A percentile compares a stretch with the other conserved stretches of the same genome.
Conservation (phyloP, 352 stramenopile genomes). For the Phytophthora chlamydospora region DNA sequence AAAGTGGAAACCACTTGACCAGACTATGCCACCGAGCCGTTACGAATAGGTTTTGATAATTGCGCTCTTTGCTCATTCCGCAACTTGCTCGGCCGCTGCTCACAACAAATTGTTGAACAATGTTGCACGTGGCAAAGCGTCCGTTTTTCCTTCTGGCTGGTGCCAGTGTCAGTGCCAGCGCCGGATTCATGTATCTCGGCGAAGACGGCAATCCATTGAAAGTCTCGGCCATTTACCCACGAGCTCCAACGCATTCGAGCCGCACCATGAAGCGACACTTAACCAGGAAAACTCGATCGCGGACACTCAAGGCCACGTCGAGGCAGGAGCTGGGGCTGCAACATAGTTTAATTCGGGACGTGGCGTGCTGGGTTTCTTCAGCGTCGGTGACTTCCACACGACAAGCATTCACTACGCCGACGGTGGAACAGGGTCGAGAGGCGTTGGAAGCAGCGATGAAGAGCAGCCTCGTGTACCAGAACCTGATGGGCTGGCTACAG, state of each 20-base stretch:
- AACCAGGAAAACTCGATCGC: constrained; percentile 19
- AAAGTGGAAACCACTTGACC: constrained; percentile 4
- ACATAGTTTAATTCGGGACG: constrained; percentile 69
- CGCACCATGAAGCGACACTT: constrained; percentile 23
- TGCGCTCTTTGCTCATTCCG: constrained; percentile 13
- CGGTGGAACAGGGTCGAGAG: constrained; percentile 22
- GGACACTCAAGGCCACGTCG: constrained; percentile 43
- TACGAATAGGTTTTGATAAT: constrained; percentile 1
- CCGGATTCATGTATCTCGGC: constrained; percentile 54
- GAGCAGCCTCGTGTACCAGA: constrained; percentile 44
- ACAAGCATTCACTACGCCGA: constrained; percentile 53
- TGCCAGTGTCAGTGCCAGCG: constrained; percentile 57
- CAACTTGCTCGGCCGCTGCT: constrained; percentile 2
- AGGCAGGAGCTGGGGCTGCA: constrained; percentile 69
- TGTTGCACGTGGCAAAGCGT: constrained; percentile 59
- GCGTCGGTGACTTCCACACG: constrained; percentile 63
- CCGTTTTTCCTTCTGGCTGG: constrained; percentile 60
- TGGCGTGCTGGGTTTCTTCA: constrained; percentile 72
- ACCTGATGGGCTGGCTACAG: constrained; percentile 53
- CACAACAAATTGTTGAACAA: not conserved
- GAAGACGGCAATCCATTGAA: constrained; percentile 37
- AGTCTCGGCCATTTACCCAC: not conserved
- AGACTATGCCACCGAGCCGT: constrained; percentile 19
- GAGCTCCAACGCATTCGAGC: not conserved
- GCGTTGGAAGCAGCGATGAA: constrained; percentile 21